phyloP scores from a whole-genome alignment of 371 early-diverging fungal species.

The Smittium mucronatum region DNA sequence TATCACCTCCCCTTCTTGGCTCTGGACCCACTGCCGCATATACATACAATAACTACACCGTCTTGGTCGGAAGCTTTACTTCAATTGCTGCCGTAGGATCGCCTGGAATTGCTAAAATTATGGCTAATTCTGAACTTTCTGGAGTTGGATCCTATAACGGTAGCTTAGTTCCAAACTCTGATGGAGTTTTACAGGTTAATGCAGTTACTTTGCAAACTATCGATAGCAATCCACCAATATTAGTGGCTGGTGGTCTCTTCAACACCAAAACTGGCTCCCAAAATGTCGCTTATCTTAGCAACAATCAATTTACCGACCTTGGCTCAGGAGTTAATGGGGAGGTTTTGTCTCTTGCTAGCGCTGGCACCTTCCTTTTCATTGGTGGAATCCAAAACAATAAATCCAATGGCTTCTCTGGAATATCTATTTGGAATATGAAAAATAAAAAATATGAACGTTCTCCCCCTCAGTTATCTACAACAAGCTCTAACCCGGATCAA shows the following conservation, averaged over 20 bases:
- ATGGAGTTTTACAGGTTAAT: slow-evolving; percentile 18
- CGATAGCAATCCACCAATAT: slow-evolving; percentile 19
- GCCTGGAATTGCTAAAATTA: slow-evolving; percentile 20
- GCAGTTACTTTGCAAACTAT: slow-evolving; percentile 28
- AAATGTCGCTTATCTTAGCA: slow-evolving; percentile 25
- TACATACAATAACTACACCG: slow-evolving; percentile 7
- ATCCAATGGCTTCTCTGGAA: slow-evolving; percentile 19
- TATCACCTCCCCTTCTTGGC: slow-evolving; percentile 21
- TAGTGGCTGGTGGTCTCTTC: slow-evolving; percentile 32
- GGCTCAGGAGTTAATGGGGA: slow-evolving; percentile 22
- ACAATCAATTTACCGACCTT: slow-evolving; percentile 22
- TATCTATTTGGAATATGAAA: slow-evolving; percentile 28
- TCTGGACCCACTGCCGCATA: slow-evolving; percentile 17
- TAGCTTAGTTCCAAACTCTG: slow-evolving; percentile 16
- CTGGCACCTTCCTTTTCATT: slow-evolving; percentile 29
- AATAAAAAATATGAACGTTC: slow-evolving; percentile 12
- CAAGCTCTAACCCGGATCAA: slow-evolving; percentile 11
- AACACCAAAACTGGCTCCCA: slow-evolving; percentile 17
- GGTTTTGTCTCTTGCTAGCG: slow-evolving; percentile 26
- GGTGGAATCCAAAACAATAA: slow-evolving; percentile 24
- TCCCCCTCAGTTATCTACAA: slow-evolving; percentile 15
- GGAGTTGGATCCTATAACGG: slow-evolving; percentile 18
- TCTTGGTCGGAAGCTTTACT: slow-evolving; percentile 20
- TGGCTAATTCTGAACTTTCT: slow-evolving; percentile 15
- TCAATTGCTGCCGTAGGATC: slow-evolving; percentile 25